These are phyloP conservation scores for Trichomonas tenax DNA, from an alignment of 208 protist species.

Conservation along the genomic window DNA sequence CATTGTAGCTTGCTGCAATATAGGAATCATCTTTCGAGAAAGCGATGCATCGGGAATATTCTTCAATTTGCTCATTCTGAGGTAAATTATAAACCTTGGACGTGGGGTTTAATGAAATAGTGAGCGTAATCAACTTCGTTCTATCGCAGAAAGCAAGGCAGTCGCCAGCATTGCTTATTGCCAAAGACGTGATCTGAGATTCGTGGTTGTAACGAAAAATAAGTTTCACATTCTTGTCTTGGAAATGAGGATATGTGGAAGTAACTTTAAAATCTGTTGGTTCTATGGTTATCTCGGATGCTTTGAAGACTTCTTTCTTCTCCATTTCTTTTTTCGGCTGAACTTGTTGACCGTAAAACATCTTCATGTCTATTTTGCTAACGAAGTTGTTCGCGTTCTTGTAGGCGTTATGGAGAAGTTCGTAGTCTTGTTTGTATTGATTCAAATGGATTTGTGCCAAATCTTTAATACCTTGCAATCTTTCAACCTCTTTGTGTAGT, in stretches of 20 bases:
- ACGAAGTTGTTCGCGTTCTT: background rate
- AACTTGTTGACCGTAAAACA: background rate
- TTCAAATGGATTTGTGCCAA: background rate
- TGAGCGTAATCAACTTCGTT: background rate
- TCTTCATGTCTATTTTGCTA: background rate
- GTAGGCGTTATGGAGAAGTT: background rate
- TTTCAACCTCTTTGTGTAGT: background rate
- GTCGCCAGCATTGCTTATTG: background rate
- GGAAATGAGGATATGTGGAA: background rate
- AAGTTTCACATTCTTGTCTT: background rate
- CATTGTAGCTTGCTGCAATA: background rate
- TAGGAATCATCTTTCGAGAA: background rate
- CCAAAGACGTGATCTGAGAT: background rate
- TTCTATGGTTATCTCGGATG: background rate
- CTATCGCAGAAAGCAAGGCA: background rate
- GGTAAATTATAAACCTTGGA: background rate
- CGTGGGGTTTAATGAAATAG: background rate
- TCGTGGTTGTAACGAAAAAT: background rate
- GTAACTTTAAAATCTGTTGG: background rate
- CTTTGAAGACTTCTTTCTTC: background rate
- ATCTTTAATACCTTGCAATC: background rate
- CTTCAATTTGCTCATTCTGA: background rate
- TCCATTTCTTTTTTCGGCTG: background rate
- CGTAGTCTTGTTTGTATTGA: background rate
- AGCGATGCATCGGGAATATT: background rate